These are phyloP conservation scores for Sungouiella thailandica DNA, from an alignment of 805 yeast genomes.

Conservation along the genomic window DNA sequence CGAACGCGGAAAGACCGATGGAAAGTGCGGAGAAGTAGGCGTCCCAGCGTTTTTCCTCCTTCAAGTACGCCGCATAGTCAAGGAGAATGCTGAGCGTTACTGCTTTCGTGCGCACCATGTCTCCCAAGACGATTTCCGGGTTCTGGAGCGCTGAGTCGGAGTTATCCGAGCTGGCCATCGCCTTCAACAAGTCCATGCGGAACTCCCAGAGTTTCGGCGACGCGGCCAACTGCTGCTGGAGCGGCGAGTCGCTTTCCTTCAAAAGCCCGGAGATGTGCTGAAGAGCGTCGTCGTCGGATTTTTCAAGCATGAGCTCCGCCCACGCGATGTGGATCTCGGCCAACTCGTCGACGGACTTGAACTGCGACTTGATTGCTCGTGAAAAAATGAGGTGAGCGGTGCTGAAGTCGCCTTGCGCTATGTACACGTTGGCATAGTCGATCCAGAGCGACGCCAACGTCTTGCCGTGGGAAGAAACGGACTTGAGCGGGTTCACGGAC, in stretches of 20 bases:
- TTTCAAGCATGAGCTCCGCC: conserved; percentile 60
- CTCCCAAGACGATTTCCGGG: conserved; percentile 22
- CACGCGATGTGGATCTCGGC: conserved; percentile 70
- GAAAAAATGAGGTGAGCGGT: conserved; percentile 61
- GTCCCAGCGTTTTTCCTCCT: conserved; percentile 41
- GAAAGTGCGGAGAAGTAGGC: conserved; percentile 61
- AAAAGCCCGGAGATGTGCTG: conserved; percentile 30
- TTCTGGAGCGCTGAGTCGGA: conserved; percentile 2
- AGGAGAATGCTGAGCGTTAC: conserved; percentile 66
- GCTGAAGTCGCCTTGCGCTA: conserved; percentile 45
- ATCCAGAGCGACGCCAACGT: conserved; percentile 65
- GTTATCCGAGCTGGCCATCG: conserved; percentile 37
- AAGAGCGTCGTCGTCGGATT: conserved; percentile 41
- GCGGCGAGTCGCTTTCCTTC: conserved; percentile 33
- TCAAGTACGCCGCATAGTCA: conserved; percentile 60
- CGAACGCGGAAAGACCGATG: conserved; percentile 57
- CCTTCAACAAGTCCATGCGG: conserved; percentile 67
- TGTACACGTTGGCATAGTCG: conserved; percentile 61
- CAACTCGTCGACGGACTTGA: conserved; percentile 54
- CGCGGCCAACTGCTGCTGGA: conserved; percentile 55
- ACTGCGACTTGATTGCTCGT: conserved; percentile 69
- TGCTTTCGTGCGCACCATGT: conserved; percentile 43
- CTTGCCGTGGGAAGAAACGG: conserved; percentile 10
- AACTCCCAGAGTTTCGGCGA: conserved; percentile 66
- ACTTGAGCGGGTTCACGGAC: conserved; percentile 56